Evolutionary conservation across 805 yeast species (phyloP), one percentile per base, ranked within the genome.

Genomic region (Lipomyces lipofer): DNA sequence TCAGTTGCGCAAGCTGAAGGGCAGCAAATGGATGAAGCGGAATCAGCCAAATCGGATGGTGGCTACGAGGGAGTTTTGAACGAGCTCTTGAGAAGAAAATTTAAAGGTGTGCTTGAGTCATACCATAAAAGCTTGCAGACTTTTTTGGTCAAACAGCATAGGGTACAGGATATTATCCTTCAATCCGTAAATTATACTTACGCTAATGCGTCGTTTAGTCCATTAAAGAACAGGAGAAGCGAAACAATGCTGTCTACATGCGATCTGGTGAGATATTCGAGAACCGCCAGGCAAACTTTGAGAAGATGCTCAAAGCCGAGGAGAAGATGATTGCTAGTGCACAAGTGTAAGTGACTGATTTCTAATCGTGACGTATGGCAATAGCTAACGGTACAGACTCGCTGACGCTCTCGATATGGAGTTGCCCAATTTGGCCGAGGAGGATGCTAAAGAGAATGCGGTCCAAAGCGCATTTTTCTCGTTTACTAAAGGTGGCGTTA

Each of bases 191-290:
- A 60, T 79, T 2, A 81, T 82, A 2, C 12, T 5, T 10, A n/a
- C 8, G 25, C 28, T 5, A 25, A 47, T 36, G 24, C 15, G 8
- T 32, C 21, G 8, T 22, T 17, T 22, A 52, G 56, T 17, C 45
- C 13, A 64, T 78, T 0, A 57, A 65, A 9, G 71, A 69, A 19
- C 65, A 75, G 10, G 69, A 69, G 19, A 68, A 69, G 19, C 74
- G 72, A 49, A 80, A 78, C 51, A 75, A 76, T 43, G 78, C 77
- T 51, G 79, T 83, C 2, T 81, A 85, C 50, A 79, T 86, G 51
- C 77, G 86, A 61, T 81, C 86, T 0, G 95, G 96, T 22, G 80
- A 78, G 58, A 64, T 80, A 1, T 66, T 76, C 15, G 83, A 79
- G 15, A 77, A 76, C 25, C 49, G 66, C 9, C 59, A 63, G 30